Evolutionary conservation across 352 stramenopile species (phyloP), one percentile per base, ranked within the genome.

Genomic region (Phytophthora pini): DNA sequence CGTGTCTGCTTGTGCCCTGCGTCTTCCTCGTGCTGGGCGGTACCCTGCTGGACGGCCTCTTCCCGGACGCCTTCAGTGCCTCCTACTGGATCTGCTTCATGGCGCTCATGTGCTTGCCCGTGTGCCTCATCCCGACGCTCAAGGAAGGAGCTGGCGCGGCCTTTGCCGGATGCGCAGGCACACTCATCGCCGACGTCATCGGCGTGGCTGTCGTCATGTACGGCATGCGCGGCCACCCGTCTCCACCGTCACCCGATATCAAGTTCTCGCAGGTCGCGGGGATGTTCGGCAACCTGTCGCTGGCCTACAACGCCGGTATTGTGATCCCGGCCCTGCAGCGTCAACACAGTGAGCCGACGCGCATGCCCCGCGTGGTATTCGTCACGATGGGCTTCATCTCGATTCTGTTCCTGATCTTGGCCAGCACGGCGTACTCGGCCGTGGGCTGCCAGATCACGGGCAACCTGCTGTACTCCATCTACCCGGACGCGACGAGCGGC

Each of bases 401-500:
- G 38, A 20, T 27, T 7, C 48, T 80, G 17, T 78, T 80, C 65
- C 57, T 76, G 15, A 61, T 73, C 46, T 49, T 82, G 39, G 60
- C 72, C 53, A 72, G 51, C 52, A 68, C 58, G 39, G 72, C 65
- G 32, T 82, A 80, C 58, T 82, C 72, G 45, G 61, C 70, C 12
- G 65, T 85, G 15, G 77, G 77, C 38, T 86, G 77, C 65, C 77
- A 86, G 66, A 84, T 86, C 53, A 71, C 77, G 13, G 68, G 72
- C 49, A 83, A 81, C 69, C 68, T 86, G 55, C 69, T 86, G 32
- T 86, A 82, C 68, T 66, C 72, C 29, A 84, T 87, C 46, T 82
- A 68, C 57, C 68, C 65, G 26, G 46, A 80, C 53, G 26, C 46
- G 34, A 49, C 22, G 10, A 73, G 39, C 12, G 65, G 68, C 15